Evolutionary conservation across 2,329 filamentous ascomycete genomes (phyloP).

Genomic region (Talaromyces sp.): DNA sequence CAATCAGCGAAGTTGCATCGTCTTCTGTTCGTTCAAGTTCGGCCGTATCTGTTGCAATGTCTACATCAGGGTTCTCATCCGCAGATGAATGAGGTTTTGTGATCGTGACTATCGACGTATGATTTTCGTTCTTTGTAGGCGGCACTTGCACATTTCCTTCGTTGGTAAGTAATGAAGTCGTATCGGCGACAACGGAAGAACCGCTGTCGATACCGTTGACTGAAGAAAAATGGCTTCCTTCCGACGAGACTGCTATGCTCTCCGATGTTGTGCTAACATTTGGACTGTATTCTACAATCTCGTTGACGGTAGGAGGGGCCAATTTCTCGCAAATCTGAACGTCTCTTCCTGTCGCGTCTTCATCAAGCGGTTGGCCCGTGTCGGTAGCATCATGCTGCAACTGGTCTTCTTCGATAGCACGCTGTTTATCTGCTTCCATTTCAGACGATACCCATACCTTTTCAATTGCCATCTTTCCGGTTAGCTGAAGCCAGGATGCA

Average conservation of each 20-base stretch:
- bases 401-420: not conserved
- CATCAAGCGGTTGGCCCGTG: not conserved
- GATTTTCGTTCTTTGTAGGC: not conserved
- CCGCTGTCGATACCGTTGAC: not conserved
- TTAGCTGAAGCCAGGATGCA: constrained; percentile 73
- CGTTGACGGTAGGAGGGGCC: not conserved
- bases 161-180: not conserved
- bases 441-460: constrained; percentile 50
- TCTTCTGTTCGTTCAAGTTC: not conserved
- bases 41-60: not conserved
- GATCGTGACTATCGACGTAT: not conserved
- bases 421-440: not conserved
- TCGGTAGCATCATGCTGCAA: not conserved
- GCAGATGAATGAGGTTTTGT: not conserved
- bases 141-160: not conserved
- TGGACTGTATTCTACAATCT: not conserved
- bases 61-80: not conserved
- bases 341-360: constrained; percentile 17
- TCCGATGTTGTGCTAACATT: not conserved
- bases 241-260: not conserved
- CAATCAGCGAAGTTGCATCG: not conserved
- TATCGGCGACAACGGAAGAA: not conserved
- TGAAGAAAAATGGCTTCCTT: not conserved
- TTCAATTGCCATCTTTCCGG: constrained; percentile 69
- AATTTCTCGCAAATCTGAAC: not conserved